Base-by-base conservation (phyloP, 2,329 filamentous ascomycete genomes). In the Trichoderma simmonsii region DNA sequence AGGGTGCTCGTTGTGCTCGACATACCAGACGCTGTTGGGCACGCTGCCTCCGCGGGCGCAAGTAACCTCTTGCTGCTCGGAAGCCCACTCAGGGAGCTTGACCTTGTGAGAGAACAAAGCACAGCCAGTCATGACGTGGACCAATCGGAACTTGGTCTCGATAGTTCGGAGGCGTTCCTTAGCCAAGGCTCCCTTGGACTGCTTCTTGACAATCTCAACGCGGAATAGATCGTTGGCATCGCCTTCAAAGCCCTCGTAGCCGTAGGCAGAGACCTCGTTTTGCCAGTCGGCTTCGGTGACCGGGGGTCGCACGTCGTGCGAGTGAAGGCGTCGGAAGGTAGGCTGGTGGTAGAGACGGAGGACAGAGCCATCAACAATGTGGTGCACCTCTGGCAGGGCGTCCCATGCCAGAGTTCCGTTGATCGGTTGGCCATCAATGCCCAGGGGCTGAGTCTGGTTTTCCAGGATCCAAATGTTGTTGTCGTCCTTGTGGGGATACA, bases 401-500 rank as follows among this genome's bases (percentile, higher is more conserved):
- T 97, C 92, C 95, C 95, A 98, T 9, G 94, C 95, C 63, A 86
- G 84, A 2, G 94, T 93, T 57, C 95, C 95, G 76, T 92, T 91
- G 74, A 97, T 91, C 61, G 90, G 88, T 74, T 93, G 87, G 68
- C 93, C 94, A 75, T 94, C 89, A 70, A 89, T 85, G 71, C 90
- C 91, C 21, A 96, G 86, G 11, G 96, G 96, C 79, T 98, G 94
- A 9, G 96, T 99, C 84, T 97, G 93, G 82, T 99, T 99, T 85
- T 99, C 96, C 71, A 98, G 81, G 43, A 98, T 83, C 90, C 93
- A 99, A 71, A 97, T 77, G 81, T 99, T 99, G 88, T 99, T 99
- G 80, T 97, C 94, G 78, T 99, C 96, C 87, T 98, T 98, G 88
- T 99, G 96, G 8, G 96, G 96, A 79, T 99, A 99, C 3, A 99